These are phyloP conservation scores for Mortierella sp. DNA, from an alignment of 371 early-diverging fungal genomes.

Conservation along the genomic window DNA sequence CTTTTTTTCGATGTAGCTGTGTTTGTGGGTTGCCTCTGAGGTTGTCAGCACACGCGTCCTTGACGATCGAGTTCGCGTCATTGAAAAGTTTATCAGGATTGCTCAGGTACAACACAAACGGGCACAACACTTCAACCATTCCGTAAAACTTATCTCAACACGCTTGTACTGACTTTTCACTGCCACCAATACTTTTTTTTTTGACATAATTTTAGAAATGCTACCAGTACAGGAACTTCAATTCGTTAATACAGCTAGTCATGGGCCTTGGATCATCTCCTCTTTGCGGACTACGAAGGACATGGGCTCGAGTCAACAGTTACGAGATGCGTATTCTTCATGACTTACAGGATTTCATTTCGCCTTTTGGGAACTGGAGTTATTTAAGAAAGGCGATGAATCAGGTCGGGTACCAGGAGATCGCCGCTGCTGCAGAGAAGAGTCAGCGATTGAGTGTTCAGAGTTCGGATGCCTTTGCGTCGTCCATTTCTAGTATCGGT, in stretches of 20 bases:
- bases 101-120: constrained; percentile 63
- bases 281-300: constrained; percentile 64
- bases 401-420: constrained; percentile 45
- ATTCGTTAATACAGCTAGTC: constrained; percentile 71
- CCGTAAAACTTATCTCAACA: no score
- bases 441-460: constrained; percentile 12
- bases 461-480: background rate
- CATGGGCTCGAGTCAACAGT: constrained; percentile 67
- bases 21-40: constrained; percentile 78
- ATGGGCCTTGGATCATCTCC: constrained; percentile 70
- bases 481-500: background rate
- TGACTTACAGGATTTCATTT: constrained; percentile 68
- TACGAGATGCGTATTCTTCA: constrained; percentile 65
- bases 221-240: constrained; percentile 72
- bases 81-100: constrained; percentile 82
- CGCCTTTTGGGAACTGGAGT: constrained; percentile 73
- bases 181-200: background rate
- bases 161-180: background rate
- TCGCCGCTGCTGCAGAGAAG: background rate
- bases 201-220: constrained; percentile 62
- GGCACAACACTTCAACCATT: background rate
- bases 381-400: constrained; percentile 69
- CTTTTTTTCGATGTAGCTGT: constrained; percentile 14
- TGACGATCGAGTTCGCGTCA: constrained; percentile 73
- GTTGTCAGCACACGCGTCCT: constrained; percentile 70